Conservation (phyloP, 139 green algal genomes). For the Medakamo hakoo region DNA sequence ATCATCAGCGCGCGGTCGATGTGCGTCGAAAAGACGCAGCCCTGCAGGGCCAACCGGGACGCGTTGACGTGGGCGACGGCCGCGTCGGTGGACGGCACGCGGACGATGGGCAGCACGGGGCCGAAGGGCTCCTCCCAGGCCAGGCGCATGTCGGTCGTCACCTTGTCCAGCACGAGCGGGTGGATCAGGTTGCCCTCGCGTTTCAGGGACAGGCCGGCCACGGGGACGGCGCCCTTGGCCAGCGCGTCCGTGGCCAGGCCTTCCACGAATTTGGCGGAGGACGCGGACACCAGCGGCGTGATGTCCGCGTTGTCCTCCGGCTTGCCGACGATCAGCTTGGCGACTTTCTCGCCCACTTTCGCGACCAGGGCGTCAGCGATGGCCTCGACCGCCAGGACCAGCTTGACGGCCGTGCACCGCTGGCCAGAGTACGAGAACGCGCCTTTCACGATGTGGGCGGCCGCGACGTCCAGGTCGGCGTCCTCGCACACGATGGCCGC, state of each 20-base stretch:
- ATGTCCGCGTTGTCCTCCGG: conserved; percentile 81
- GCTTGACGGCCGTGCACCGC: conserved; percentile 85
- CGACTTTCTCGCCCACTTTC: conserved; percentile 30
- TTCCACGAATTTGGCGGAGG: conserved; percentile 85
- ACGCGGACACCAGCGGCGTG: conserved; percentile 69
- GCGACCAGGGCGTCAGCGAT: conserved; percentile 11
- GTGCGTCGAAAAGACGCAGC: conserved; percentile 85
- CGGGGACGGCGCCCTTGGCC: conserved; percentile 34
- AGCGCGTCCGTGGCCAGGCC: conserved; percentile 57
- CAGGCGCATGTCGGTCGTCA: conserved; percentile 77
- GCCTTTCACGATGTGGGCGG: conserved; percentile 82
- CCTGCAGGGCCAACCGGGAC: conserved; percentile 63
- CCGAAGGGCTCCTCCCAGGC: conserved; percentile 95
- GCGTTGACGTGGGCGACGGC: conserved; percentile 78
- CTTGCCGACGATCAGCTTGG: conserved; percentile 61
- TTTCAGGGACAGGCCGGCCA: conserved; percentile 22
- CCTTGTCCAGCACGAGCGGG: conserved; percentile 78
- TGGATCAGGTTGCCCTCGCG: conserved; percentile 86
- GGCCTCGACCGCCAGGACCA: conserved; percentile 17
- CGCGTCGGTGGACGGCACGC: conserved; percentile 51
- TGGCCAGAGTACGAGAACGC: conserved; percentile 82
- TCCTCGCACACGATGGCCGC: conserved; percentile 81
- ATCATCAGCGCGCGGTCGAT: conserved; percentile 75
- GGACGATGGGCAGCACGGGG: conserved; percentile 81
- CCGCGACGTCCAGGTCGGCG: conserved; percentile 73